These are phyloP conservation scores for Elongisporangium undulatum DNA, from an alignment of 352 stramenopile species.

Conservation along the genomic window DNA sequence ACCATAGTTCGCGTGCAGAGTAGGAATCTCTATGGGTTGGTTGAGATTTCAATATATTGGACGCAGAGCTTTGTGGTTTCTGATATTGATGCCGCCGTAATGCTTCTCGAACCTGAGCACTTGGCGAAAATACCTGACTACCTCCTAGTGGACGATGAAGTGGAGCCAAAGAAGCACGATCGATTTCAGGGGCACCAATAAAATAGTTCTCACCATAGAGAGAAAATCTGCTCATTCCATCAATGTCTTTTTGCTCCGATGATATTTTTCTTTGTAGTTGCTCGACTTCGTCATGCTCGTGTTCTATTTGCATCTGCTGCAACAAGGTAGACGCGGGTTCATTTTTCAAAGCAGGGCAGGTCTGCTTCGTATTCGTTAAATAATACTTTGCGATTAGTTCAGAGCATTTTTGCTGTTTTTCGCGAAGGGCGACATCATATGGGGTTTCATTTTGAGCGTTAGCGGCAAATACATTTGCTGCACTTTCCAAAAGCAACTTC, in stretches of 20 bases:
- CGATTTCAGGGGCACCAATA: not conserved
- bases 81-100: not conserved
- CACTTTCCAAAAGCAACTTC: constrained; percentile 70
- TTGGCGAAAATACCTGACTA: not conserved
- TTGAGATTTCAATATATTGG: not conserved
- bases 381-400: constrained; percentile 59
- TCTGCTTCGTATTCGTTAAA: constrained; percentile 13
- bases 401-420: constrained; percentile 40
- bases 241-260: not conserved
- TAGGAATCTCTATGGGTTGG: not conserved
- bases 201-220: not conserved
- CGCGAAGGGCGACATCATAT: constrained; percentile 53
- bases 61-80: not conserved
- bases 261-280: not conserved
- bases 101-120: not conserved
- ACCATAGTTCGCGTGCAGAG: not conserved
- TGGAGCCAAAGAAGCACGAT: not conserved
- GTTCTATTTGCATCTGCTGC: constrained; percentile 9
- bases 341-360: constrained; percentile 27
- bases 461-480: constrained; percentile 53
- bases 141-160: not conserved
- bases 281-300: not conserved
- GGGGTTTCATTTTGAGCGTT: constrained; percentile 65
- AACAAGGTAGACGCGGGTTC: constrained; percentile 44
- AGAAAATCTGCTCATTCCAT: not conserved